A percentile compares a stretch with the other conserved stretches of the same genome.
Evolutionary conservation across 2,329 filamentous ascomycete genomes (phyloP).

Genomic region (Penicillium sp.): DNA sequence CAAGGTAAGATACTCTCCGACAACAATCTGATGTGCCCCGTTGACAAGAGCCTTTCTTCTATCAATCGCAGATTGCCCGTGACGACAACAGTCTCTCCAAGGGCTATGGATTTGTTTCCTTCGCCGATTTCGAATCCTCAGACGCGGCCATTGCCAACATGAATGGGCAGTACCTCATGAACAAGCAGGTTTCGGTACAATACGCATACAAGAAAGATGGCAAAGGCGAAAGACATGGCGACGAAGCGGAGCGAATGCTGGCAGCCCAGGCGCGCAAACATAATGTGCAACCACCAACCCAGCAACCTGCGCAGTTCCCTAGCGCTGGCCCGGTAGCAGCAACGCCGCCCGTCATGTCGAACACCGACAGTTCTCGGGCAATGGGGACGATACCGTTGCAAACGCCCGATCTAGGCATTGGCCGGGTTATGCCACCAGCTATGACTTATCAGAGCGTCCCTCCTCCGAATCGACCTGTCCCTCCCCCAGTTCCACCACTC

Average conservation of each 20-base stretch:
- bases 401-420: constrained; percentile 32
- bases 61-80: constrained; percentile 59
- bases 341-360: constrained; percentile 46
- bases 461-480: constrained; percentile 52
- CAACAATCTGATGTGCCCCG: background rate
- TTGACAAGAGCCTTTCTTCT: constrained; percentile 23
- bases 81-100: constrained; percentile 86
- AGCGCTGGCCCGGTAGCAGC: constrained; percentile 37
- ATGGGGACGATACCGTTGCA: constrained; percentile 29
- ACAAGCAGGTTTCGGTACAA: constrained; percentile 93
- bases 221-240: constrained; percentile 92
- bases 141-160: constrained; percentile 89
- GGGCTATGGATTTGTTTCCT: constrained; percentile 94
- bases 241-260: constrained; percentile 86
- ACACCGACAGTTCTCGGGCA: constrained; percentile 39
- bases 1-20: constrained; percentile 59
- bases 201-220: constrained; percentile 99
- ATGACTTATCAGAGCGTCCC: constrained; percentile 44
- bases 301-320: constrained; percentile 69
- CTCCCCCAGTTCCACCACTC: constrained; percentile 51
- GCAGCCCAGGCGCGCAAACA: constrained; percentile 91
- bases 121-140: constrained; percentile 86
- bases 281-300: constrained; percentile 78
- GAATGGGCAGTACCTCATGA: constrained; percentile 94
- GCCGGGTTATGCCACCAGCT: constrained; percentile 40